These are phyloP conservation scores for Lichtheimia ornata DNA, from an alignment of 371 early-diverging fungal genomes.

Conservation along the genomic window DNA sequence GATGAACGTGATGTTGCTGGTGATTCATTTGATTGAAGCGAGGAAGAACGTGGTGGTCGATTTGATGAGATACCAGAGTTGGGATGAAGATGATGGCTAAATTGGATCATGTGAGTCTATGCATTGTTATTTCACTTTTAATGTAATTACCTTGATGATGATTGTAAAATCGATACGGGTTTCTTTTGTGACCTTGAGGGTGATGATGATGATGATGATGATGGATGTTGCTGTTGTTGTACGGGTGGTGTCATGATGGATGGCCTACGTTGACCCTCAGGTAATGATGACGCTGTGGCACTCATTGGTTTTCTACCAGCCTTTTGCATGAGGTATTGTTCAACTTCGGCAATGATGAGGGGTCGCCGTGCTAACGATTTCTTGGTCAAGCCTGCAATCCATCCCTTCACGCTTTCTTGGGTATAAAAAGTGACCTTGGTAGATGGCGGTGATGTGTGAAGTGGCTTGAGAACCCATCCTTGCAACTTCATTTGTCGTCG, in stretches of 20 bases:
- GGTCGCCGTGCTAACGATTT: constrained; percentile 67
- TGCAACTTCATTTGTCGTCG: constrained; percentile 58
- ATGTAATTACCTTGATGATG: constrained; percentile 5
- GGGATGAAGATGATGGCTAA: constrained; percentile 7
- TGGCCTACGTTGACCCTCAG: constrained; percentile 11
- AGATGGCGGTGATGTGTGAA: constrained; percentile 54
- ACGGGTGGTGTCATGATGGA: constrained; percentile 17
- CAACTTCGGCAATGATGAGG: constrained; percentile 60
- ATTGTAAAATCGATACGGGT: constrained; percentile 7
- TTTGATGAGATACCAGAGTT: constrained; percentile 10
- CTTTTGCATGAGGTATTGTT: constrained; percentile 62
- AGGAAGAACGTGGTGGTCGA: constrained; percentile 23
- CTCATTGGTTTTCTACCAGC: constrained; percentile 26
- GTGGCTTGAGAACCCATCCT: constrained; percentile 67
- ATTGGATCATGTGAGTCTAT: neutral
- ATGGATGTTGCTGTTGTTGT: constrained; percentile 5
- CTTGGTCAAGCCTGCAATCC: constrained; percentile 68
- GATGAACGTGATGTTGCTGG: constrained; percentile 22
- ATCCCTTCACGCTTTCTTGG: constrained; percentile 50
- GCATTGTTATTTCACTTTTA: neutral
- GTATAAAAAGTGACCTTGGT: constrained; percentile 64
- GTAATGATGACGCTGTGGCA: constrained; percentile 1
- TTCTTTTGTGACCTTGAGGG: neutral
- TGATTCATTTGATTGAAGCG: constrained; percentile 7
- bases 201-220: too few species aligned